These are phyloP conservation scores for Capsaspora owczarzaki DNA, from an alignment of 78 protist genomes.

Conservation along the genomic window DNA sequence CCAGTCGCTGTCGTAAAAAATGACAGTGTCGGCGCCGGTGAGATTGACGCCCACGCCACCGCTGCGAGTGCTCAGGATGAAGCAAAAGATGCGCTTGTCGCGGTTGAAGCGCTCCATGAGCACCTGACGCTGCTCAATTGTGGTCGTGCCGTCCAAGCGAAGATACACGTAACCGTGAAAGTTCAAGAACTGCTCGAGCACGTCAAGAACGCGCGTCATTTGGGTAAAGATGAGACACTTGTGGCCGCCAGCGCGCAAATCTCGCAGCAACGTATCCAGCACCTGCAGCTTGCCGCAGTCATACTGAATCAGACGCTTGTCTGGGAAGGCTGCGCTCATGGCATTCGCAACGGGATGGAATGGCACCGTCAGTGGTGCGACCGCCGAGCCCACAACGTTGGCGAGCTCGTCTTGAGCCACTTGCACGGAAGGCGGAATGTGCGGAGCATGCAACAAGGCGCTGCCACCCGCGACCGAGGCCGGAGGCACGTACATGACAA, in stretches of 20 bases:
- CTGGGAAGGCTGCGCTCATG: conserved; percentile 62
- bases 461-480: not conserved
- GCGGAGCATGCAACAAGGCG: not conserved
- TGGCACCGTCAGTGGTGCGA: not conserved
- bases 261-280: conserved; percentile 54
- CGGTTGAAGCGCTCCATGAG: conserved; percentile 80
- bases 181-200: conserved; percentile 79
- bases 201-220: conserved; percentile 85
- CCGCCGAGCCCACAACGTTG: not conserved
- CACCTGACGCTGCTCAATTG: conserved; percentile 68
- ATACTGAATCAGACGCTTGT: conserved; percentile 74
- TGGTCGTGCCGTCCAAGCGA: conserved; percentile 92
- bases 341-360: not conserved
- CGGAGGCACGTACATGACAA: not conserved
- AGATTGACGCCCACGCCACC: conserved; percentile 95
- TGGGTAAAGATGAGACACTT: conserved; percentile 77
- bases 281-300: conserved; percentile 92
- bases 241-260: conserved; percentile 60
- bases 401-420: not conserved
- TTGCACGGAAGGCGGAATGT: not conserved
- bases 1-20: conserved; percentile 94
- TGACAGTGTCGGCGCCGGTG: conserved; percentile 96
- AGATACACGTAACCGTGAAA: conserved; percentile 71
- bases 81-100: conserved; percentile 55
- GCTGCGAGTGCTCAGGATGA: conserved; percentile 84